Conservation (phyloP, 768 basidiomycete genomes). For the Heimioporus sp. region DNA sequence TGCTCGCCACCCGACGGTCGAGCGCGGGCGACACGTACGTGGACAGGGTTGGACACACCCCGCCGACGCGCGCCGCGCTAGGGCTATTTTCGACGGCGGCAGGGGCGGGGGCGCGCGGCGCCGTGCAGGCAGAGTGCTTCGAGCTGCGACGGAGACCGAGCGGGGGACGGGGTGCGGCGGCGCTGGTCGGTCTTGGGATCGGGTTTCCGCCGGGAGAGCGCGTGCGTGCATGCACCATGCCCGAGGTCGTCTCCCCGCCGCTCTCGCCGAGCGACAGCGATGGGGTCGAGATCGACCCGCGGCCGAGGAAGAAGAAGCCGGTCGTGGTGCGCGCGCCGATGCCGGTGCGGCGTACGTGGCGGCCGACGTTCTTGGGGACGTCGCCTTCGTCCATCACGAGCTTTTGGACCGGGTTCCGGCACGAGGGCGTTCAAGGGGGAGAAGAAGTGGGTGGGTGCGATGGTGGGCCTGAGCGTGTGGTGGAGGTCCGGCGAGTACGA, state of each 20-base stretch:
- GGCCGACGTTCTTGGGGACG: slow-evolving; percentile 14
- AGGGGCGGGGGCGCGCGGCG: neutral
- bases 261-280: neutral
- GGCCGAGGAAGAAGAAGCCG: neutral
- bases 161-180: neutral
- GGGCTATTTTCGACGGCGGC: no score
- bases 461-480: neutral
- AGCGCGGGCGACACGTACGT: neutral
- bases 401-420: neutral
- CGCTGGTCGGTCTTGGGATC: slow-evolving; percentile 24
- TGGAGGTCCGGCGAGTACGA: neutral
- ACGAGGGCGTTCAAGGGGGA: neutral
- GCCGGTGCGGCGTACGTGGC: slow-evolving; percentile 4
- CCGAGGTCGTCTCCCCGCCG: neutral
- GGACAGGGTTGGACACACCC: neutral
- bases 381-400: slow-evolving; percentile 21
- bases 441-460: no score
- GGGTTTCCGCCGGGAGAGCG: slow-evolving; percentile 26
- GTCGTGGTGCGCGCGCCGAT: neutral
- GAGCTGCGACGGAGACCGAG: slow-evolving; percentile 14
- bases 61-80: neutral
- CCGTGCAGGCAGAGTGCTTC: neutral
- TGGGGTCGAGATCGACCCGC: no score
- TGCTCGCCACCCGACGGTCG: slow-evolving; percentile 15
- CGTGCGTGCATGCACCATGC: slow-evolving; percentile 19